Conservation (phyloP, 208 protist genomes). For the Trypanosoma lewisi region DNA sequence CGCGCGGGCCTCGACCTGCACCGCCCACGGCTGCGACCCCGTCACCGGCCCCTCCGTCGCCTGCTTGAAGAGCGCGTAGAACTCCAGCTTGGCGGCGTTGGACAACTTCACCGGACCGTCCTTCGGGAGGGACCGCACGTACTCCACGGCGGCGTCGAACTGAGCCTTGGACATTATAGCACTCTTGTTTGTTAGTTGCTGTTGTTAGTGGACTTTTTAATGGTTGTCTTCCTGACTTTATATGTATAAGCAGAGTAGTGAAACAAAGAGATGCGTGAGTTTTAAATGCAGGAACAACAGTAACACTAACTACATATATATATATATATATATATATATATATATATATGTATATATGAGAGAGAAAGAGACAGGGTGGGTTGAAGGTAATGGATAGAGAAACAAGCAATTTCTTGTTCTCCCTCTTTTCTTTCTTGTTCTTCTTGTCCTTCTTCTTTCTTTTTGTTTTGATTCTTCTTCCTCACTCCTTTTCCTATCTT, state of each 20-base stretch:
- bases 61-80: conserved; percentile 98
- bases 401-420: conserved; percentile 5
- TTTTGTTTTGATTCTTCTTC: background rate
- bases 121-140: conserved; percentile 80
- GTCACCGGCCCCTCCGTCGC: conserved; percentile 93
- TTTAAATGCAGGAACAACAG: conserved; percentile 15
- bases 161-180: conserved; percentile 65
- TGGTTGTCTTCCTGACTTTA: background rate
- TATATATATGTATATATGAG: background rate
- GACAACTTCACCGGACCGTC: conserved; percentile 79
- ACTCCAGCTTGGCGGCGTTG: conserved; percentile 89
- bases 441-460: conserved; percentile 2
- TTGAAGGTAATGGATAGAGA: conserved; percentile 5
- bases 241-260: conserved; percentile 12
- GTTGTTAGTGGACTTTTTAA: background rate
- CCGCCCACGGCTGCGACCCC: conserved; percentile 86
- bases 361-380: conserved; percentile 6
- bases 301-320: background rate
- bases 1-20: conserved; percentile 90
- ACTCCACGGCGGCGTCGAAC: conserved; percentile 81
- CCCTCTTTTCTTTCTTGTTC: conserved; percentile 6
- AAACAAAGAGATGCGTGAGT: too few relatives aligned
- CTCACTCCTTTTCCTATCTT: background rate
- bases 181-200: background rate
- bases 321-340: background rate